A percentile compares a stretch with the other conserved stretches of the same genome.
Evolutionary conservation across 78 protist genomes (phyloP).

Genomic region (Dictyostelium firmibasis): DNA sequence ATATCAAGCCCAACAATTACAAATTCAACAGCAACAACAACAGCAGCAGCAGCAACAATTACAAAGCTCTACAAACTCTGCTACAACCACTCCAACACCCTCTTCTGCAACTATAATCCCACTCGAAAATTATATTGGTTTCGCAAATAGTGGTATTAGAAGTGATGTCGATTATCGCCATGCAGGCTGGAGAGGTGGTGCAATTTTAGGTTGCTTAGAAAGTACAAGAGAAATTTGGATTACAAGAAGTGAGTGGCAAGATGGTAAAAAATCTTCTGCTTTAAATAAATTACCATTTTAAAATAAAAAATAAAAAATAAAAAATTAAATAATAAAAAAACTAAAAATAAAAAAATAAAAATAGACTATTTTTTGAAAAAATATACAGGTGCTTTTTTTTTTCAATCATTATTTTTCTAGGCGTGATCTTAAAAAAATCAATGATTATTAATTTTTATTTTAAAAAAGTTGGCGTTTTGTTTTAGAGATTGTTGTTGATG

Average conservation of each 20-base stretch:
- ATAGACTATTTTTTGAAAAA: background rate
- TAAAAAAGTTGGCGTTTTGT: too few relatives aligned
- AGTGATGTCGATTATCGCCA: conserved; percentile 7
- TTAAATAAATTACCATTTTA: conserved; percentile 39
- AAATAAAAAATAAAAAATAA: background rate
- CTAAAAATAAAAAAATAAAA: background rate
- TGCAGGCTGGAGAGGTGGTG: conserved; percentile 74
- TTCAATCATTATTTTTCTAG: background rate
- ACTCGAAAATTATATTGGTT: background rate
- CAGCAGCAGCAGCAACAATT: background rate
- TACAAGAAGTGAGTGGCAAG: conserved; percentile 26
- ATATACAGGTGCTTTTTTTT: too few relatives aligned
- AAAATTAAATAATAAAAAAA: background rate
- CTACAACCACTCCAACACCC: background rate
- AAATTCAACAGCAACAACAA: background rate
- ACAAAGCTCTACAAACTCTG: background rate
- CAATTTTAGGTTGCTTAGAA: conserved; percentile 71
- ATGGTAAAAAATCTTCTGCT: background rate
- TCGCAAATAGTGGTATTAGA: background rate
- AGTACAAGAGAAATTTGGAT: conserved; percentile 71
- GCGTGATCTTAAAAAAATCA: too few relatives aligned
- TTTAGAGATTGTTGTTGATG: too few relatives aligned
- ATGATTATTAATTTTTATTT: too few relatives aligned
- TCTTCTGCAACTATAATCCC: background rate
- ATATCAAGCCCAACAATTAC: conserved; percentile 2